Evolutionary conservation across 2,329 filamentous ascomycete genomes (phyloP).

Genomic region (Exophiala calicioides): DNA sequence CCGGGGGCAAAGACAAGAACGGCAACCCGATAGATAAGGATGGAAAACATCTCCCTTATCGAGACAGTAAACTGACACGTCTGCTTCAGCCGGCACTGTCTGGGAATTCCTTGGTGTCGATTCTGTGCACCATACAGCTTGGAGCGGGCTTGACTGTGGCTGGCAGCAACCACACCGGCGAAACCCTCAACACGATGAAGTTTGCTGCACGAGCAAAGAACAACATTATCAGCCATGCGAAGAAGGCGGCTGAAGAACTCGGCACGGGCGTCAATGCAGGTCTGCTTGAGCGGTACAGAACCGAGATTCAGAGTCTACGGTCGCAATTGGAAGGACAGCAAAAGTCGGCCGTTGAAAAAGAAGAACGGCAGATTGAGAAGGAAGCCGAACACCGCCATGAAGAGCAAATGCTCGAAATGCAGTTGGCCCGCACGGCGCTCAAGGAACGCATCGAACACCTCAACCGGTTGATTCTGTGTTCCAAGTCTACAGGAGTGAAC

Average conservation of each 20-base stretch:
- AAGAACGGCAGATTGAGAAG: constrained; percentile 69
- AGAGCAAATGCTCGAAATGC: constrained; percentile 98
- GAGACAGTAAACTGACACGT: constrained; percentile 95
- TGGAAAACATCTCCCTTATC: constrained; percentile 89
- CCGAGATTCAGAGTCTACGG: constrained; percentile 84
- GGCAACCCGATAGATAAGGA: constrained; percentile 74
- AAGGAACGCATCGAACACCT: constrained; percentile 98
- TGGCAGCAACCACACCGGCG: constrained; percentile 73
- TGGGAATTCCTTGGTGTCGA: constrained; percentile 91
- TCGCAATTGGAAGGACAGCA: constrained; percentile 80
- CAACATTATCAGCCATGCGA: constrained; percentile 95
- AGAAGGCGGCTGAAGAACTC: constrained; percentile 86
- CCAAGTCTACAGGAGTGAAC: constrained; percentile 94
- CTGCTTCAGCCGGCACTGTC: constrained; percentile 89
- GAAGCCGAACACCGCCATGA: constrained; percentile 86
- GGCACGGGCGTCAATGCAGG: constrained; percentile 63
- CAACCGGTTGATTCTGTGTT: constrained; percentile 91
- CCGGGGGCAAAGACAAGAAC: constrained; percentile 81
- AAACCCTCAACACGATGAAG: constrained; percentile 94
- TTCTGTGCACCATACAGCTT: constrained; percentile 93
- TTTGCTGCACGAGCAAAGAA: constrained; percentile 97
- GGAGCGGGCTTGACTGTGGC: constrained; percentile 74
- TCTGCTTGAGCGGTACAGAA: constrained; percentile 85
- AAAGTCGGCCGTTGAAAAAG: constrained; percentile 64
- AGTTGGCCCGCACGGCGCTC: constrained; percentile 87